Evolutionary conservation across 2,329 filamentous ascomycete genomes (phyloP).

Genomic region (Nemania sp.): DNA sequence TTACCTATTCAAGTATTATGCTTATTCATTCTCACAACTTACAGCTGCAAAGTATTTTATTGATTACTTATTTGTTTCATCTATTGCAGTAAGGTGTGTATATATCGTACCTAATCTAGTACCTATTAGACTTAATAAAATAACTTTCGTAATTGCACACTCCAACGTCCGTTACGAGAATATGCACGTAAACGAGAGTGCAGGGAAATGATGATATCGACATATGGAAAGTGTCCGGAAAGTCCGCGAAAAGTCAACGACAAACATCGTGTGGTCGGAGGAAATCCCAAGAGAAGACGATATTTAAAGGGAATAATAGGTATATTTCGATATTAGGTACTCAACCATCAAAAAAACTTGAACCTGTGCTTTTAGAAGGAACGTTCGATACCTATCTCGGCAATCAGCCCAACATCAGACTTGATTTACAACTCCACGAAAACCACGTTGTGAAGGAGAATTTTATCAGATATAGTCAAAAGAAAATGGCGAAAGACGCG

Average conservation of each 20-base stretch:
- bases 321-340: too few species aligned
- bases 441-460: not conserved
- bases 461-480: not conserved
- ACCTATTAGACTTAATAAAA: not conserved
- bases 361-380: not conserved
- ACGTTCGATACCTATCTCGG: not conserved
- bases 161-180: not conserved
- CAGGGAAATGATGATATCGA: slow-evolving; percentile 12
- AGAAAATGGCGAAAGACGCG: slow-evolving; percentile 30
- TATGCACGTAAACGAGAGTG: slow-evolving; percentile 22
- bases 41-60: not conserved
- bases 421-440: not conserved
- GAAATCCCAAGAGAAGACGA: not conserved
- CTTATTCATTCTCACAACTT: too few species aligned
- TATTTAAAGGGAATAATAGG: not conserved
- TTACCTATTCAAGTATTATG: too few species aligned
- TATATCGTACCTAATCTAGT: not conserved
- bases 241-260: slow-evolving; percentile 32
- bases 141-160: not conserved
- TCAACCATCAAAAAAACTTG: not conserved
- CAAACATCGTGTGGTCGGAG: not conserved
- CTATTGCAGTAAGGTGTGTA: too few species aligned
- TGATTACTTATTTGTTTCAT: not conserved
- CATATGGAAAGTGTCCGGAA: slow-evolving; percentile 30
- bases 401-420: not conserved